Evolutionary conservation across 2,329 filamentous ascomycete species (phyloP).

Genomic region (Gaeumannomyces sp.): DNA sequence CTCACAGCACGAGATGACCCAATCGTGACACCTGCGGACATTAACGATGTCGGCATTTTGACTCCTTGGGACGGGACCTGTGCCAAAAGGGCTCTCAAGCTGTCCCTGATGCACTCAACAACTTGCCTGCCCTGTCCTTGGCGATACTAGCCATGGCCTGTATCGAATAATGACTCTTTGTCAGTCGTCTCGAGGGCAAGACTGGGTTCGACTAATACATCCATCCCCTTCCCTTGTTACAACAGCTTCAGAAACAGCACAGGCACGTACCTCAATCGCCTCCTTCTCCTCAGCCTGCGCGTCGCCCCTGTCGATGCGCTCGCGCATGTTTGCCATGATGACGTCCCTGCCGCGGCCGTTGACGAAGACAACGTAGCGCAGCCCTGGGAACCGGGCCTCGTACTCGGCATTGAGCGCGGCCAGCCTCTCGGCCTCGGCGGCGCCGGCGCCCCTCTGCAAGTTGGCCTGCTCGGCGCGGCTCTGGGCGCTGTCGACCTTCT

Average conservation of each 20-base stretch:
- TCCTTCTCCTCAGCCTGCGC: slow-evolving; percentile 61
- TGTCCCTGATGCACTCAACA: slow-evolving; percentile 24
- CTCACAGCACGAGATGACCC: too few species aligned
- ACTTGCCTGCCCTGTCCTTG: slow-evolving; percentile 66
- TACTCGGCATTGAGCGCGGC: slow-evolving; percentile 67
- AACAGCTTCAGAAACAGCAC: slow-evolving; percentile 1
- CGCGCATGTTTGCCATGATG: slow-evolving; percentile 78
- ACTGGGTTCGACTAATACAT: background rate
- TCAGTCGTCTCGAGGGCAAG: too few species aligned
- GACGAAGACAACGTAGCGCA: slow-evolving; percentile 89
- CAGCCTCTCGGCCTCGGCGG: slow-evolving; percentile 52
- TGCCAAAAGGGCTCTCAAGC: too few species aligned
- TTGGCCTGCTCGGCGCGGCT: slow-evolving; percentile 78
- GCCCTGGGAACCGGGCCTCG: slow-evolving; percentile 70
- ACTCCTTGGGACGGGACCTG: too few species aligned
- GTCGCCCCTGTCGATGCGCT: slow-evolving; percentile 64
- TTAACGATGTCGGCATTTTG: too few species aligned
- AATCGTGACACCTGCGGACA: too few species aligned
- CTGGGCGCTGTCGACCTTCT: slow-evolving; percentile 74
- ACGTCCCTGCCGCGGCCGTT: slow-evolving; percentile 68
- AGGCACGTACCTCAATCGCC: slow-evolving; percentile 61
- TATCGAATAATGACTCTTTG: background rate
- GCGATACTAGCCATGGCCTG: slow-evolving; percentile 93
- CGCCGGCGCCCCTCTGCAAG: slow-evolving; percentile 49
- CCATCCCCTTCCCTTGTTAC: too few species aligned